A percentile compares a stretch with the other conserved stretches of the same genome.
phyloP scores from a whole-genome alignment of 768 basidiomycete species.

The Termitomyces sp. region DNA sequence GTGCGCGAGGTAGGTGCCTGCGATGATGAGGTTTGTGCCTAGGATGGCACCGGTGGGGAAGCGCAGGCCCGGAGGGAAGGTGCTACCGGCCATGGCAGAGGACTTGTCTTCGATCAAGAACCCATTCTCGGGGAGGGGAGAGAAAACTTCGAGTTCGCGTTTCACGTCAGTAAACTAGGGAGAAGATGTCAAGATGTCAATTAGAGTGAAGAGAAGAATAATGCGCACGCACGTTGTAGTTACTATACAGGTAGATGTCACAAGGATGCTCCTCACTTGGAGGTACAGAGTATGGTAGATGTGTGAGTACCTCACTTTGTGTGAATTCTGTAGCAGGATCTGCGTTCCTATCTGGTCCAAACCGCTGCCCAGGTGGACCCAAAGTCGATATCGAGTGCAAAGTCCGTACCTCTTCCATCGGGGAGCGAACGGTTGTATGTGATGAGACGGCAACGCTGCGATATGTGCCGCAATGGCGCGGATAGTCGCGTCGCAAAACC shows the following conservation, averaged over 20 bases:
- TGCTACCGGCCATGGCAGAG: conserved; percentile 70
- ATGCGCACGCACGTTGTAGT: conserved; percentile 76
- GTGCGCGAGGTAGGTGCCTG: conserved; percentile 93
- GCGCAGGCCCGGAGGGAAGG: conserved; percentile 90
- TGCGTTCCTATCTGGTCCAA: conserved; percentile 45
- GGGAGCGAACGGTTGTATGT: conserved; percentile 60
- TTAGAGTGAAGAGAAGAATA: conserved; percentile 1
- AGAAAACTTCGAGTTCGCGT: conserved; percentile 90
- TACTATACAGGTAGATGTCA: conserved; percentile 91
- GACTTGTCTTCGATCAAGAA: conserved; percentile 84
- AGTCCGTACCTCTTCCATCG: conserved; percentile 55
- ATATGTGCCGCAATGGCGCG: conserved; percentile 95
- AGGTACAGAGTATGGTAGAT: conserved; percentile 73
- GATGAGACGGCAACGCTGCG: conserved; percentile 88
- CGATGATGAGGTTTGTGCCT: conserved; percentile 88
- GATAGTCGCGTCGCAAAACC: conserved; percentile 78
- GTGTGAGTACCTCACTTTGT: conserved; percentile 54
- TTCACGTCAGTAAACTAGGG: conserved; percentile 89
- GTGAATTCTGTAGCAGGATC: conserved; percentile 47
- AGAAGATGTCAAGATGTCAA: conserved; percentile 12
- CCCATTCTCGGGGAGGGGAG: conserved; percentile 70
- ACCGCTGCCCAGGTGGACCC: conserved; percentile 58
- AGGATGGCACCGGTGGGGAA: conserved; percentile 95
- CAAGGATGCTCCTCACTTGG: conserved; percentile 75
- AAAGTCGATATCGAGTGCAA: conserved; percentile 39